Conservation (phyloP, 1,284 basidiomycete species). For the Pterulicium gracile region DNA sequence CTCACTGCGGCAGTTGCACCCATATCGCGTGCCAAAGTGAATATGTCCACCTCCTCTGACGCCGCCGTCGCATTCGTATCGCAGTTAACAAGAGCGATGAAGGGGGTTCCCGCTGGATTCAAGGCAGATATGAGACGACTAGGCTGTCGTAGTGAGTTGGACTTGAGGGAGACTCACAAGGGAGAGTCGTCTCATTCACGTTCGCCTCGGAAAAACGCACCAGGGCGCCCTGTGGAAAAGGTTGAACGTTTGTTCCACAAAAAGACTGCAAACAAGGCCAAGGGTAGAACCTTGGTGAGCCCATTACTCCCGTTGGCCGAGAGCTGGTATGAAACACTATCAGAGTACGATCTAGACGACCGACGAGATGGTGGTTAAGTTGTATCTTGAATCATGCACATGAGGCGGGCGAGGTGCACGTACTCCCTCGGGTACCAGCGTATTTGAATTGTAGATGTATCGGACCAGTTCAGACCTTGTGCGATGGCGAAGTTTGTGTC, state of each 20-base stretch:
- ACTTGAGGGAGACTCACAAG: slow-evolving; percentile 22
- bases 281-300: slow-evolving; percentile 36
- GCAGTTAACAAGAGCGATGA: slow-evolving; percentile 82
- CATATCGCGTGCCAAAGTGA: slow-evolving; percentile 64
- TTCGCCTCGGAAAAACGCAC: slow-evolving; percentile 68
- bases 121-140: slow-evolving; percentile 4
- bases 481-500: slow-evolving; percentile 40
- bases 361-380: not conserved
- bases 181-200: slow-evolving; percentile 26
- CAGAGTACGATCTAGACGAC: slow-evolving; percentile 31
- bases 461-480: slow-evolving; percentile 38
- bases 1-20: slow-evolving; percentile 72
- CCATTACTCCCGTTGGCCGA: slow-evolving; percentile 37
- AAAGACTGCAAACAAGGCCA: slow-evolving; percentile 2
- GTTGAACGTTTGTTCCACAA: slow-evolving; percentile 1
- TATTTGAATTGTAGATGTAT: slow-evolving; percentile 46
- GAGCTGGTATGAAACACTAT: slow-evolving; percentile 50
- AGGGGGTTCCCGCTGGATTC: slow-evolving; percentile 61
- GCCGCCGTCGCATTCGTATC: slow-evolving; percentile 61
- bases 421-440: slow-evolving; percentile 52
- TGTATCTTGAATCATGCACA: not conserved
- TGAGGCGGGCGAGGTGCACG: slow-evolving; percentile 10
- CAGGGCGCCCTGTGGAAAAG: slow-evolving; percentile 46
- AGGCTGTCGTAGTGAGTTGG: not conserved
- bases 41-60: slow-evolving; percentile 55